Base-by-base conservation (phyloP, 164 flowering plant genomes). In the Aristolochia fimbriata region DNA sequence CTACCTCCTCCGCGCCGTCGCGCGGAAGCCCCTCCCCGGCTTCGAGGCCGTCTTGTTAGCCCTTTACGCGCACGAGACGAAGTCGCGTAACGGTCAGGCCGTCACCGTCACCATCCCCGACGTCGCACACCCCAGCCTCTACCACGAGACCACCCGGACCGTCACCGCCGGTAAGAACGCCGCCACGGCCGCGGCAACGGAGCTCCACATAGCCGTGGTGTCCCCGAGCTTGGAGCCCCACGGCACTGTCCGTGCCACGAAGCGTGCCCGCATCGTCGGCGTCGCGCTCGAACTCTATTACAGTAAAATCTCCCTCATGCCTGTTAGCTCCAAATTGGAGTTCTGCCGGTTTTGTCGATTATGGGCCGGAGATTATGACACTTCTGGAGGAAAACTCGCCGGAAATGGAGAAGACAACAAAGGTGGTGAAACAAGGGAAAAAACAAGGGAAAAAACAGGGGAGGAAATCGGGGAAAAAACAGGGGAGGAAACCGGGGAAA, bases 21-120 rank as follows among this genome's bases (percentile, higher is more conserved):
- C 70, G 21, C 76, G 80, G 0, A 74, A 68, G 20, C 77, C 87
- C 12, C 73, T 82, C 0, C 83, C 98, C 7, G 98, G 98, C 0
- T 91, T 91, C 60, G 98, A 91, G 61, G 90, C 93, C 23, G 84
- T 91, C 15, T 71, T 91, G 0, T 51, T 91, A 10, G 96, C 96
- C 6, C 66, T 91, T 13, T 84, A 88, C 59, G 80, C 92, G 7
- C 82, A 84, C 59, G 96, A 82, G 50, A 83, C 95, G 24, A 74
- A 74, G 4, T 30, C 78, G 0, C 79, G 98, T 0, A 70, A 58
- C 10, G 87, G 87, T 59, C 86, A 80, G 21, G 51, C 98, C 2
- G 6, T 80, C 15, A 75, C 88, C 3, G 84, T 84, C 15, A 73
- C 62, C 55, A 46, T 88, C 51, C 96, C 98, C 0, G 89, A 87